Evolutionary conservation across 2,329 filamentous ascomycete species (phyloP), one percentile per base, ranked within the genome.

Genomic region (Colletotrichum kahawae): DNA sequence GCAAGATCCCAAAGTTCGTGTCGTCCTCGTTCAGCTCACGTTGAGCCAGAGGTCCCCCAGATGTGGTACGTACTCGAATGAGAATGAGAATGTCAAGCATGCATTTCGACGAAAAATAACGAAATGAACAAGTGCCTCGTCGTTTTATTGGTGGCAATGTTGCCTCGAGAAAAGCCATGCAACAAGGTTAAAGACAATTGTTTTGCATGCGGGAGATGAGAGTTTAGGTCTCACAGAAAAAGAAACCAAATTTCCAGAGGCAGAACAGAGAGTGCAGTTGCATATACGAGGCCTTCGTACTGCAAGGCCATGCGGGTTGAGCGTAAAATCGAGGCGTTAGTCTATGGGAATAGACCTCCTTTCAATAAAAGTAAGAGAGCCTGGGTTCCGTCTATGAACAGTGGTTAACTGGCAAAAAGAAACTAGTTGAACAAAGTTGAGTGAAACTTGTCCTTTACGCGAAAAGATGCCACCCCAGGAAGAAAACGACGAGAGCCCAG

Each of bases 171-270:
- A n/a, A 43, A n/a, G 18, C 4, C 18, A 10, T 10, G 38, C 18
- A n/a, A 43, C 18, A 6, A 43, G 8, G 16, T 43, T 18, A 0
- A n/a, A 43, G 4, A n/a, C 0, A n/a, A 2, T n/a, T 43, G 0
- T 43, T 43, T 12, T 43, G 38, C 38, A 6, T 10, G 0, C n/a
- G 38, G 18, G 38, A 43, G 9, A 43, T n/a, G 38, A 43, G 38
- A 43, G 18, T n/a, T 43, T 43, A 2, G 18, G 18, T 43, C 38
- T 43, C 38, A 10, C 43, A 21, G 1, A 48, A 48, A 48, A 48
- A 48, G 43, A 48, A 48, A 48, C 43, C 5, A 34, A 2, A 21
- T 21, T 21, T 48, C n/a, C 9, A 21, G 3, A 21, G 21, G 18
- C n/a, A 4, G 43, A 12, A 21, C 43, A 2, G 12, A 48, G 43